Percentiles rank a stretch among this genome's conserved stretches.
phyloP scores from a whole-genome alignment of 192 early-diverging fungal species.

The Podila epicladia region DNA sequence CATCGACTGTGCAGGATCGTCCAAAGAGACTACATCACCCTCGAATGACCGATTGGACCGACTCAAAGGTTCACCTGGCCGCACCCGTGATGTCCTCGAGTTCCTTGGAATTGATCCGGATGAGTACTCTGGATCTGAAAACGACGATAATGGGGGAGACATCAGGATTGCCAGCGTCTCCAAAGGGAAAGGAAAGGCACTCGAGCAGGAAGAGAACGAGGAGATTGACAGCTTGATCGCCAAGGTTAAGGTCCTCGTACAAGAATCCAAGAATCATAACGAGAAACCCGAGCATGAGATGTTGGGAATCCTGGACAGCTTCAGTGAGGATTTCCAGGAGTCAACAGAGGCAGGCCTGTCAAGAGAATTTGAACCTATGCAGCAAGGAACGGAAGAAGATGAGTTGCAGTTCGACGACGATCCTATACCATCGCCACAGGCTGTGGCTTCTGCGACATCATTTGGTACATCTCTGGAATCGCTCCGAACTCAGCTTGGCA shows the following conservation, averaged over 20 bases:
- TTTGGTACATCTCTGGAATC: slow-evolving; percentile 17
- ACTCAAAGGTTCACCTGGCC: slow-evolving; percentile 1
- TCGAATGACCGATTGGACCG: neutral
- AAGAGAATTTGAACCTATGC: slow-evolving; percentile 26
- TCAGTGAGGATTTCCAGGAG: neutral
- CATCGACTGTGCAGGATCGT: slow-evolving; percentile 10
- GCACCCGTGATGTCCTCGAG: slow-evolving; percentile 15
- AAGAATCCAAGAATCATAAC: slow-evolving; percentile 17
- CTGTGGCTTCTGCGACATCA: neutral
- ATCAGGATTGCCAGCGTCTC: neutral
- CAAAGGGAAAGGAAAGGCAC: slow-evolving; percentile 30
- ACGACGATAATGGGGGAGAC: slow-evolving; percentile 9
- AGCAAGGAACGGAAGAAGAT: slow-evolving; percentile 22
- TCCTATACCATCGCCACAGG: neutral
- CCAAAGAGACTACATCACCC: neutral
- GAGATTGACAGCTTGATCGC: slow-evolving; percentile 31
- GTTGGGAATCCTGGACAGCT: neutral
- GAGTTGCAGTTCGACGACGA: slow-evolving; percentile 6
- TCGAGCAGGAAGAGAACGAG: slow-evolving; percentile 5
- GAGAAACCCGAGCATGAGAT: slow-evolving; percentile 2
- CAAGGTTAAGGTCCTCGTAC: slow-evolving; percentile 40
- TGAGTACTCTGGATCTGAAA: slow-evolving; percentile 16
- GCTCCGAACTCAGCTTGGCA: slow-evolving; percentile 16
- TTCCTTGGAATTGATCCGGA: slow-evolving; percentile 39
- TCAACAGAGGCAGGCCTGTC: neutral